A percentile compares a stretch with the other conserved stretches of the same genome.
These are phyloP conservation scores for Coriolopsis trogii DNA, from an alignment of 1,284 basidiomycete genomes.

Conservation along the genomic window DNA sequence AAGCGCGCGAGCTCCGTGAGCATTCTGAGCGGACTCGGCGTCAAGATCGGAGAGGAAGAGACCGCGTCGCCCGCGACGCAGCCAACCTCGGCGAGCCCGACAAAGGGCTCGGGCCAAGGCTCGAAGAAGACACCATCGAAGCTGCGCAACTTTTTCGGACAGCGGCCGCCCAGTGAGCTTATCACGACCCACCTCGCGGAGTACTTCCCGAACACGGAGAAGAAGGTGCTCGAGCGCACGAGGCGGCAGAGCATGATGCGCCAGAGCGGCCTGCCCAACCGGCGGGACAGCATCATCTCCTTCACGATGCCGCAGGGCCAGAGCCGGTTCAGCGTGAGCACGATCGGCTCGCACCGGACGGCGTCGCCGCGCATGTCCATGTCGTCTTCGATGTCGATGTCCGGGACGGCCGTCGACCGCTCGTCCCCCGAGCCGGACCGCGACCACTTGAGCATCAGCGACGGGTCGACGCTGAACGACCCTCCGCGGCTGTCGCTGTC, in stretches of 20 bases:
- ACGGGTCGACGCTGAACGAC: constrained; percentile 35
- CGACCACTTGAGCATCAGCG: too few relatives aligned
- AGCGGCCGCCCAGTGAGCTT: constrained; percentile 95
- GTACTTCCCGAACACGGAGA: constrained; percentile 94
- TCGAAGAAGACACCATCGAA: constrained; percentile 61
- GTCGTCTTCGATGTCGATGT: constrained; percentile 43
- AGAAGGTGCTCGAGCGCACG: constrained; percentile 85
- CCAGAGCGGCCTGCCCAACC: constrained; percentile 29
- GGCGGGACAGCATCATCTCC: constrained; percentile 39
- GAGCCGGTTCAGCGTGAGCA: constrained; percentile 72
- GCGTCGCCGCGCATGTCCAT: constrained; percentile 53
- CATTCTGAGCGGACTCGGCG: constrained; percentile 90
- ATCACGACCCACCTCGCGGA: constrained; percentile 96
- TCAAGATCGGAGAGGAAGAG: constrained; percentile 62
- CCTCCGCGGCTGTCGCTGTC: constrained; percentile 67
- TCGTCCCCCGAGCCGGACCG: constrained; percentile 27
- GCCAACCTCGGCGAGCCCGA: constrained; percentile 29
- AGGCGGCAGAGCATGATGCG: constrained; percentile 84
- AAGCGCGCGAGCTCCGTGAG: constrained; percentile 95
- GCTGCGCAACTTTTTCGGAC: constrained; percentile 97
- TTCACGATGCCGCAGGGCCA: constrained; percentile 49
- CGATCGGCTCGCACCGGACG: constrained; percentile 53
- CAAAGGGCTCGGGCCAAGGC: too few relatives aligned
- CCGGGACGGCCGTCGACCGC: constrained; percentile 23
- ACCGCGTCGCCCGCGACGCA: constrained; percentile 35